A percentile compares a stretch with the other conserved stretches of the same genome.
phyloP scores from a whole-genome alignment of 345 rosid species.

The Moringa oleifera region DNA sequence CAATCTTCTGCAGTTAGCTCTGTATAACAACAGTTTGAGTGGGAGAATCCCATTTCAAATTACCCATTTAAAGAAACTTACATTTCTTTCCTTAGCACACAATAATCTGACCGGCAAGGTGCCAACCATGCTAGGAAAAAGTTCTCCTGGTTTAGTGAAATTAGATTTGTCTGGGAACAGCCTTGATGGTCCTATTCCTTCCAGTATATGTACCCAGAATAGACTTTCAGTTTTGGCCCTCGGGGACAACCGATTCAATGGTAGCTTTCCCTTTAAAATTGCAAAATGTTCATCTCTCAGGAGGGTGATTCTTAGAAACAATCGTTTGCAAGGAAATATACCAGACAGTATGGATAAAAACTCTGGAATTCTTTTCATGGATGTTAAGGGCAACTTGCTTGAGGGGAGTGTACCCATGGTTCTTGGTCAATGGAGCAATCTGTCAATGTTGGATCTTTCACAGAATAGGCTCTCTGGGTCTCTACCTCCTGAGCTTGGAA shows the following conservation, averaged over 20 bases:
- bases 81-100: slow-evolving; percentile 30
- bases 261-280: slow-evolving; percentile 29
- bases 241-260: slow-evolving; percentile 24
- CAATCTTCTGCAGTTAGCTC: slow-evolving; percentile 23
- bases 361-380: slow-evolving; percentile 18
- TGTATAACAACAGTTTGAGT: slow-evolving; percentile 32
- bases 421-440: slow-evolving; percentile 30
- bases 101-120: slow-evolving; percentile 31
- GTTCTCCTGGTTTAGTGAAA: slow-evolving; percentile 15
- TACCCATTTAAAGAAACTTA: slow-evolving; percentile 20
- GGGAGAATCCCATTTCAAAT: slow-evolving; percentile 29
- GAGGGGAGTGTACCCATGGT: slow-evolving; percentile 26
- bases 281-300: slow-evolving; percentile 26
- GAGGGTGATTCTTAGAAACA: slow-evolving; percentile 29
- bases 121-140: slow-evolving; percentile 22
- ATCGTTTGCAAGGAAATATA: slow-evolving; percentile 25
- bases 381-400: slow-evolving; percentile 26
- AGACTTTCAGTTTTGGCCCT: slow-evolving; percentile 25
- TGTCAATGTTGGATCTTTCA: slow-evolving; percentile 35
- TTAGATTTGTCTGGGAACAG: slow-evolving; percentile 32
- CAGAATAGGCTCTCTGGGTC: slow-evolving; percentile 27
- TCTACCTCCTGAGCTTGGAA: slow-evolving; percentile 33
- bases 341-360: slow-evolving; percentile 23
- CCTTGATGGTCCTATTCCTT: slow-evolving; percentile 28
- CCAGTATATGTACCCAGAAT: slow-evolving; percentile 18